Percentiles rank a stretch among this genome's conserved stretches.
Conservation (phyloP, 106 monocot genomes). For the Agapanthus africanus region DNA sequence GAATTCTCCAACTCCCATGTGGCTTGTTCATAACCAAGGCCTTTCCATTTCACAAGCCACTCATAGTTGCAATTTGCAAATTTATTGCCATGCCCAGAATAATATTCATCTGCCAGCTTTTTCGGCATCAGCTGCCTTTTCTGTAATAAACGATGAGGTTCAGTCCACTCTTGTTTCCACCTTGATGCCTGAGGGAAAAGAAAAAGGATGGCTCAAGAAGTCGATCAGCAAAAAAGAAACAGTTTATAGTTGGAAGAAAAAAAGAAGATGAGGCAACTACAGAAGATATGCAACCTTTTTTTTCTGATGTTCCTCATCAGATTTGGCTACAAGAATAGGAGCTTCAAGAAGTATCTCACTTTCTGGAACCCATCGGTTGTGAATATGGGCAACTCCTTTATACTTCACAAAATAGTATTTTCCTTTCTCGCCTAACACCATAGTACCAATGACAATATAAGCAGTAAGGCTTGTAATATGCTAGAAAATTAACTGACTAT, state of each 20-base stretch:
- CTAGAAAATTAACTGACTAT: neutral
- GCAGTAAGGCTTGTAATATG: slow-evolving; percentile 6
- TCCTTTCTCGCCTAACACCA: slow-evolving; percentile 31
- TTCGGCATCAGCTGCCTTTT: slow-evolving; percentile 42
- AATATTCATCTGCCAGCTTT: slow-evolving; percentile 38
- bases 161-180: slow-evolving; percentile 71
- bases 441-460: slow-evolving; percentile 9
- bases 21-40: slow-evolving; percentile 61
- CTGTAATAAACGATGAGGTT: slow-evolving; percentile 60
- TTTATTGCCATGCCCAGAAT: slow-evolving; percentile 8
- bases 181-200: slow-evolving; percentile 16
- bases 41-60: slow-evolving; percentile 85
- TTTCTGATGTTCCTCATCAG: slow-evolving; percentile 35
- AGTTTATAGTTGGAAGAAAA: too few species aligned
- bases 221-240: too few species aligned
- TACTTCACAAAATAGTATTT: slow-evolving; percentile 75
- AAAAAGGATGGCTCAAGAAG: neutral
- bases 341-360: slow-evolving; percentile 43
- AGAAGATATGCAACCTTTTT: slow-evolving; percentile 32
- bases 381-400: slow-evolving; percentile 61
- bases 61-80: slow-evolving; percentile 30
- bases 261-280: neutral
- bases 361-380: slow-evolving; percentile 71
- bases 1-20: slow-evolving; percentile 71
- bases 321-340: slow-evolving; percentile 45